Percentiles rank a stretch among this genome's conserved stretches.
Conservation (phyloP, 2,329 filamentous ascomycete species). For the Onygena corvina region DNA sequence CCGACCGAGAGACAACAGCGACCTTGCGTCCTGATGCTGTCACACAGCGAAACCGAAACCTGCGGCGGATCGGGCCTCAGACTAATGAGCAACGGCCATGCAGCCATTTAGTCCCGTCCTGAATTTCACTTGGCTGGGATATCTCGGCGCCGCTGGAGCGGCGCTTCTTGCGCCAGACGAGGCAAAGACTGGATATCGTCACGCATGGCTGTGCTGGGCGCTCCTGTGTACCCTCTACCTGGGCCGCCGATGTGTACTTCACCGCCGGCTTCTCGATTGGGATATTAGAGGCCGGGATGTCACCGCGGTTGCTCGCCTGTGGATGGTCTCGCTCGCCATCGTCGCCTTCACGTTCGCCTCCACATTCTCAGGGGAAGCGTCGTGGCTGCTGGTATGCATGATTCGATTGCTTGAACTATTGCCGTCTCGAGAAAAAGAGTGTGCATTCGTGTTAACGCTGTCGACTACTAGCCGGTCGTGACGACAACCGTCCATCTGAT, state of each 20-base stretch:
- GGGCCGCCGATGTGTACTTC: not conserved
- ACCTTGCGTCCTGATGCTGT: not conserved
- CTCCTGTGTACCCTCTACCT: not conserved
- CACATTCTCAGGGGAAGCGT: constrained; percentile 1
- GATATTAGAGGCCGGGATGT: not conserved
- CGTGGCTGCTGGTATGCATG: constrained; percentile 4
- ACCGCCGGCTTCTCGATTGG: not conserved
- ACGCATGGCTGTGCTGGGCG: constrained; percentile 2
- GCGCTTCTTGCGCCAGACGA: not conserved
- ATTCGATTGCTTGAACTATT: too few species aligned
- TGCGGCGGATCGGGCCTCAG: constrained; percentile 4
- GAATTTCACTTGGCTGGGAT: constrained; percentile 3
- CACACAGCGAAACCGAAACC: constrained; percentile 2
- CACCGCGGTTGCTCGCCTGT: not conserved
- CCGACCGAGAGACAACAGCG: too few species aligned
- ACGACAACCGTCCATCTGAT: not conserved
- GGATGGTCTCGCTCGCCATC: not conserved
- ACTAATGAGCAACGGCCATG: constrained; percentile 5
- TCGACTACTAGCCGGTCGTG: not conserved
- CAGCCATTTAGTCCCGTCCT: not conserved
- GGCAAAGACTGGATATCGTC: not conserved
- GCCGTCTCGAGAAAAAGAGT: not conserved
- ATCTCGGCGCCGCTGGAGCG: not conserved
- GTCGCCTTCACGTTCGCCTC: constrained; percentile 2
- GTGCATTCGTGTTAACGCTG: too few species aligned